Base-by-base conservation (phyloP, 106 monocot genomes). In the Acanthochlamys bracteata region DNA sequence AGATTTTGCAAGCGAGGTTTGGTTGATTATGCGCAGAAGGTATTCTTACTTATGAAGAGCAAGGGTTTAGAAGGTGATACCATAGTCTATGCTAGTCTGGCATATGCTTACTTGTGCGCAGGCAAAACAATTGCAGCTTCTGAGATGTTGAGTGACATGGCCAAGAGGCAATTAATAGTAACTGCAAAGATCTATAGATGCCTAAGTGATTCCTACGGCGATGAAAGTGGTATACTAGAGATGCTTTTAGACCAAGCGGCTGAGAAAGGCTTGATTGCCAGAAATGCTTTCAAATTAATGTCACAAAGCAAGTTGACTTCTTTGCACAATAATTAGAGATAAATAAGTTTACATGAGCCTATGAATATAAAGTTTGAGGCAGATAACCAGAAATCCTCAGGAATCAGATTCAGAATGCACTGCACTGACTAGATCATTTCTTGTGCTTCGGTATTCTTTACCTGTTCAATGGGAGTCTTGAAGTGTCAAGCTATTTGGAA, bases 1-100 rank as follows among this genome's bases (percentile, higher is more conserved):
- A 85, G 92, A 67, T 45, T 98, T 33, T 98, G 98, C 62, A 98
- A 85, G 45, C 69, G 81, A 59, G 79, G 81, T 14, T 67, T 83
- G 42, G 70, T 92, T 24, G 78, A 71, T 74, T 84, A 39, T 52
- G 91, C 98, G 59, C 70, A 74, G 26, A 85, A 67, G 20, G 9
- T 75, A 39, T 78, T 81, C 16, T 57, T 20, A 40, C 39, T 83
- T 42, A 92, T 98, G 92, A 60, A 75, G 60, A 73, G 42, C 17
- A 89, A 83, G 45, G 83, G 79, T 33, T 61, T 92, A 26, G 24
- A 59, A 9, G 80, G 61, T 40, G 98, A 98, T 60, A 57, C 67
- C 63, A 72, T 98, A 45, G 74, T 85, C 26, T 84, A 81, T 40
- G 19, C 67, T 10, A 77, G 59, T 64, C 71, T 98, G 65, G 84